Base-by-base conservation (phyloP, 352 stramenopile genomes). In the Globisporangium acanthophoron region DNA sequence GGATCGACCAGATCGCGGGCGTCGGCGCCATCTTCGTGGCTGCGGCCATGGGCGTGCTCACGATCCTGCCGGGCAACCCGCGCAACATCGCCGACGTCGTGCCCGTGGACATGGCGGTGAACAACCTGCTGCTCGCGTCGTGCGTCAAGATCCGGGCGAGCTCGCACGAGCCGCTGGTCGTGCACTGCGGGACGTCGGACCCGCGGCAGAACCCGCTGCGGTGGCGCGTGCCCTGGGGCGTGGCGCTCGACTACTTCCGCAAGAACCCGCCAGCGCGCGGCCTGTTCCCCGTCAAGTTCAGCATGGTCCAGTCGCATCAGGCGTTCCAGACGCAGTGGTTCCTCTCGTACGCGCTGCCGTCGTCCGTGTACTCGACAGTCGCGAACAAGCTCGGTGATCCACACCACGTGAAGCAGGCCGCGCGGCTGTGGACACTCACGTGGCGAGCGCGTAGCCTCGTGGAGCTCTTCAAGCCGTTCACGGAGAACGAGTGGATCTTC, bases 241-340 rank as follows among this genome's bases (percentile, higher is more conserved):
- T 86, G 9, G 72, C 88, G 9, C 69, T 74, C 3, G 74, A 83
- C 24, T 93, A 91, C 57, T 93, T 89, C 33, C 59, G 69, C 31
- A 78, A 92, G 60, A 88, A 90, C 52, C 83, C 79, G 2, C 71
- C 79, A 13, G 65, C 67, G 12, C 65, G 74, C 41, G 72, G 65
- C 13, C 61, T 89, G 1, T 85, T 87, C 45, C 77, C 73, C 7
- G 58, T 66, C 20, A 87, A 88, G 43, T 91, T 93, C 44, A 69
- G 69, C 11, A 94, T 96, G 86, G 85, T 91, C 27, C 71, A 71
- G 53, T 92, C 77, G 0, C 80, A 80, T 27, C 82, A 93, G 65
- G 73, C 83, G 54, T 96, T 94, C 56, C 76, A 94, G 49, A 70
- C 92, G 37, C 77, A 91, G 50, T 96, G 86, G 86, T 90, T 90